phyloP scores from a whole-genome alignment of 768 basidiomycete genomes.

The Coprinellus micaceus region DNA sequence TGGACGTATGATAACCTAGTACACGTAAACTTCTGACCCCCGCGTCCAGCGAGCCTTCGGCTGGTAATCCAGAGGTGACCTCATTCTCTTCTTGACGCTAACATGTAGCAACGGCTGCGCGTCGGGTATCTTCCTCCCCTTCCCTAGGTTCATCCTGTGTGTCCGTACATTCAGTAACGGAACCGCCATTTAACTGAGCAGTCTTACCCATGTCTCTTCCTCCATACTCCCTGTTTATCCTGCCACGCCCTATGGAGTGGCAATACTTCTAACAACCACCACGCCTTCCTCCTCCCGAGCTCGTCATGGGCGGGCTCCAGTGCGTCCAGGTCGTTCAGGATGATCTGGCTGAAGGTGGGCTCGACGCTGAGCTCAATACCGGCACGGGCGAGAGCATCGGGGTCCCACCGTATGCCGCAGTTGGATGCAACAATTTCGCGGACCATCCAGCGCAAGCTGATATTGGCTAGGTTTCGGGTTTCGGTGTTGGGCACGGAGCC shows the following conservation, averaged over 20 bases:
- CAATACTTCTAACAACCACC: constrained; percentile 73
- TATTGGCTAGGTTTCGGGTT: constrained; percentile 47
- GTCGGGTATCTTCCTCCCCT: constrained; percentile 49
- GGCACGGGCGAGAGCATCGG: constrained; percentile 40
- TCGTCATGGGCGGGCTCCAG: constrained; percentile 50
- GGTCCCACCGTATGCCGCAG: constrained; percentile 58
- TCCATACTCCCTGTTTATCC: constrained; percentile 51
- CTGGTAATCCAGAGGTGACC: constrained; percentile 46
- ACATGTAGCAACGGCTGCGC: constrained; percentile 54
- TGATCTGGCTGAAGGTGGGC: constrained; percentile 15
- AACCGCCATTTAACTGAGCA: not conserved
- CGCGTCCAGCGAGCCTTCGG: constrained; percentile 52
- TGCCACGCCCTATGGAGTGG: constrained; percentile 54
- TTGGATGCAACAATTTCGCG: constrained; percentile 52
- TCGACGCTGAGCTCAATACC: constrained; percentile 27
- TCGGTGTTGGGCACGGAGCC: constrained; percentile 46
- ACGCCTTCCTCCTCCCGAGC: constrained; percentile 39
- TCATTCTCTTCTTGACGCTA: constrained; percentile 60
- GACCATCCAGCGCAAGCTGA: constrained; percentile 76
- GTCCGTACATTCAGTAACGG: not conserved
- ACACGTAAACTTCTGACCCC: constrained; percentile 47
- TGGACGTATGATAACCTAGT: constrained; percentile 12
- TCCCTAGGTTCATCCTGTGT: constrained; percentile 51
- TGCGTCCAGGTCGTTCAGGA: constrained; percentile 32
- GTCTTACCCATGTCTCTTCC: constrained; percentile 51